A percentile compares a stretch with the other conserved stretches of the same genome.
Evolutionary conservation across 805 yeast species (phyloP).

Genomic region (Komagataella ulmi): DNA sequence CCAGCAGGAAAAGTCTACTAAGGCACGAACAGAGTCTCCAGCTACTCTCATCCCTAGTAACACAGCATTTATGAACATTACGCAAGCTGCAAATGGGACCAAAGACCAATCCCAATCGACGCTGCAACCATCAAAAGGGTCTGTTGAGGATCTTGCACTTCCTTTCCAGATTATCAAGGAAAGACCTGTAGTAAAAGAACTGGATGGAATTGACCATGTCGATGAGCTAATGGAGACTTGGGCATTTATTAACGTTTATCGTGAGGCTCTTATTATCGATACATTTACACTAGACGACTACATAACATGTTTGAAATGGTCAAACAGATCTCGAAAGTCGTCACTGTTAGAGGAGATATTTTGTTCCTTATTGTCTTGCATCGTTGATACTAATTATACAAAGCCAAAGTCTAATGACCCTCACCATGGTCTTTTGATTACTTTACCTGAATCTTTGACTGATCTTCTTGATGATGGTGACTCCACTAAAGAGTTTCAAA

Average conservation of each 20-base stretch:
- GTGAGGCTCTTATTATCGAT: conserved; percentile 49
- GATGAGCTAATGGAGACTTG: conserved; percentile 52
- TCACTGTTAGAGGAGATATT: conserved; percentile 51
- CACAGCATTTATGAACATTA: not conserved
- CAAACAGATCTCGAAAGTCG: conserved; percentile 30
- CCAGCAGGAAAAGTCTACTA: conserved; percentile 11
- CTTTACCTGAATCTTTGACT: conserved; percentile 9
- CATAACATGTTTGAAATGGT: conserved; percentile 40
- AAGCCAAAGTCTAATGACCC: conserved; percentile 5
- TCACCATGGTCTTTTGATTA: conserved; percentile 8
- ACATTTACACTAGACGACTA: conserved; percentile 74
- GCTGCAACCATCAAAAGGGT: conserved; percentile 1
- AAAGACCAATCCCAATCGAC: not conserved
- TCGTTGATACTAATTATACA: conserved; percentile 32
- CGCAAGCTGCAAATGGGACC: not conserved
- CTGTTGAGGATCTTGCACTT: conserved; percentile 17
- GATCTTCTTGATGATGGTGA: conserved; percentile 10
- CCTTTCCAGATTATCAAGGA: conserved; percentile 12
- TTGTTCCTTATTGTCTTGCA: conserved; percentile 46
- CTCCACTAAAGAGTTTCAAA: conserved; percentile 5
- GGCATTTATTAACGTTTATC: conserved; percentile 64
- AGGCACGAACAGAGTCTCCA: not conserved
- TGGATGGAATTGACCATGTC: conserved; percentile 11
- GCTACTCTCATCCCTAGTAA: not conserved
- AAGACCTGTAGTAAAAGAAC: conserved; percentile 13